Conservation (phyloP, 768 basidiomycete species). For the Amanita muscaria region DNA sequence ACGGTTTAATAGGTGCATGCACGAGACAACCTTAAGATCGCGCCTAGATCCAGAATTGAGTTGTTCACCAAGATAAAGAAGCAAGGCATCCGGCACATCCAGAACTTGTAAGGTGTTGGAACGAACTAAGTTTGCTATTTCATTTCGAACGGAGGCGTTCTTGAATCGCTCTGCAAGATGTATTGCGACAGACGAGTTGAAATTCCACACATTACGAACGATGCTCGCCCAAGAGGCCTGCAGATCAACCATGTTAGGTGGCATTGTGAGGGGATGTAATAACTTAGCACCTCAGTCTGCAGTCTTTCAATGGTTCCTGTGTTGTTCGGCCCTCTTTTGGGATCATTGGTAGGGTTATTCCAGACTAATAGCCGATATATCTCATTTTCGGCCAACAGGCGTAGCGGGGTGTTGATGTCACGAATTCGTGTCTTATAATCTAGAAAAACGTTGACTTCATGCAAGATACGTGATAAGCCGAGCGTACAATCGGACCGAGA, state of each 20-base stretch:
- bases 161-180: constrained; percentile 88
- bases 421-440: constrained; percentile 57
- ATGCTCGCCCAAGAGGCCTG: constrained; percentile 61
- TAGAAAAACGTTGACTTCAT: constrained; percentile 14
- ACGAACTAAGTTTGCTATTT: constrained; percentile 69
- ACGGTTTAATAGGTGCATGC: not conserved
- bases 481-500: constrained; percentile 34
- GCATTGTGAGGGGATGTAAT: not conserved
- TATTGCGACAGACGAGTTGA: constrained; percentile 76
- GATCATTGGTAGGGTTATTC: constrained; percentile 80
- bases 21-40: constrained; percentile 59
- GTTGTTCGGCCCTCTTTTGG: constrained; percentile 57
- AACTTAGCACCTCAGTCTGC: constrained; percentile 47
- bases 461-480: not conserved
- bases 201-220: constrained; percentile 69
- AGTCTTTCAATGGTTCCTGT: constrained; percentile 42
- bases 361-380: constrained; percentile 81
- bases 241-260: constrained; percentile 1
- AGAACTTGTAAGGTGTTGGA: constrained; percentile 62
- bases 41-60: constrained; percentile 47
- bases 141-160: constrained; percentile 48
- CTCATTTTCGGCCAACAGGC: constrained; percentile 85
- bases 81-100: constrained; percentile 73
- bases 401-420: constrained; percentile 64
- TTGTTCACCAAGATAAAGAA: constrained; percentile 68